Percentiles rank a stretch among this genome's conserved stretches.
phyloP scores from a whole-genome alignment of 805 yeast species.

The Metschnikowia corniflorae region DNA sequence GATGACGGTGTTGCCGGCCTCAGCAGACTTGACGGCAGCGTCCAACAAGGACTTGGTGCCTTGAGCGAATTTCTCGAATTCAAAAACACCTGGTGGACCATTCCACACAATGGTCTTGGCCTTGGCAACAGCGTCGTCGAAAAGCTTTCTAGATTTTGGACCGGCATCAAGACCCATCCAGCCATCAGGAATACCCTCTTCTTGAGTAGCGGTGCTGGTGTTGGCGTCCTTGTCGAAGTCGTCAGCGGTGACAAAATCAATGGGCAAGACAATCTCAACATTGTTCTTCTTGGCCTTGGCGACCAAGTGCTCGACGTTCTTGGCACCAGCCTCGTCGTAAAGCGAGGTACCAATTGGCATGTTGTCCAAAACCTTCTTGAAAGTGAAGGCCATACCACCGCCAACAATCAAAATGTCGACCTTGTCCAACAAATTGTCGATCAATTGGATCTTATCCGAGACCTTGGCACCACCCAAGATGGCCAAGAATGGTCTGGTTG shows the following conservation, averaged over 20 bases:
- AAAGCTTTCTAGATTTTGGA: conserved; percentile 79
- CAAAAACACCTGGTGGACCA: conserved; percentile 99
- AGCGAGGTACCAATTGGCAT: conserved; percentile 89
- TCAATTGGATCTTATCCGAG: conserved; percentile 96
- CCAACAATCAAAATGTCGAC: conserved; percentile 93
- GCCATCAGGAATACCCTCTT: conserved; percentile 89
- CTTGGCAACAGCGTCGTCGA: conserved; percentile 76
- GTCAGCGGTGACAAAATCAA: conserved; percentile 95
- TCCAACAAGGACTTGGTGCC: conserved; percentile 92
- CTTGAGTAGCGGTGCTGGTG: conserved; percentile 79
- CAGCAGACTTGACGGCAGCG: conserved; percentile 82
- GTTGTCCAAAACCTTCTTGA: conserved; percentile 86
- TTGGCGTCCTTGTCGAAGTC: conserved; percentile 89
- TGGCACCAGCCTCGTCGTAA: conserved; percentile 91
- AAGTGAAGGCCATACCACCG: conserved; percentile 99
- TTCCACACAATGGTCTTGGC: conserved; percentile 99
- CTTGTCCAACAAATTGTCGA: conserved; percentile 94
- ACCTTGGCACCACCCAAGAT: conserved; percentile 99
- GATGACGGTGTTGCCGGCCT: conserved; percentile 88
- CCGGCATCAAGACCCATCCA: conserved; percentile 97
- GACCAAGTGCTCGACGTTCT: conserved; percentile 86
- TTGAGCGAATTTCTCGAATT: conserved; percentile 84
- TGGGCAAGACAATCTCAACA: conserved; percentile 91
- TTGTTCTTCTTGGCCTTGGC: conserved; percentile 95
- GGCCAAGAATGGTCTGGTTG: conserved; percentile 96